Base-by-base conservation (phyloP, 2,329 filamentous ascomycete genomes). In the Ceratocystis colombiana region DNA sequence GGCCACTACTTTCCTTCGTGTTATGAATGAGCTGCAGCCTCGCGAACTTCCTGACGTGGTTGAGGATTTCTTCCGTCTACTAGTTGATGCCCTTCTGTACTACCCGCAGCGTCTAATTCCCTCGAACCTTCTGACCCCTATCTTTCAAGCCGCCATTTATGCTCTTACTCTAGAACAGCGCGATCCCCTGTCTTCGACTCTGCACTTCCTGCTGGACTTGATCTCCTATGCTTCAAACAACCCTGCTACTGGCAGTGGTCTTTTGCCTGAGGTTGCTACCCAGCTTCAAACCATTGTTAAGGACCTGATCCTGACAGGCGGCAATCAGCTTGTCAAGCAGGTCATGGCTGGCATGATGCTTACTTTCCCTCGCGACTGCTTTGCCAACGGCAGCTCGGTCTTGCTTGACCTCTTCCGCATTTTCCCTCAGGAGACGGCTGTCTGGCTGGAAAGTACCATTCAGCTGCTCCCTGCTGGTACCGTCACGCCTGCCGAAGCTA, bases 261-360 rank as follows among this genome's bases (percentile, higher is more conserved):
- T 80, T 72, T 80, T 81, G 30, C 80, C 79, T 30, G 73, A 82
- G 64, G 85, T 87, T 63, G 83, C 88, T 0, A 79, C 84, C 2
- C 86, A 92, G 70, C 82, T 96, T 28, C 87, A 85, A 70, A 79
- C 80, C 44, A 82, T 87, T 6, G 88, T 97, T 67, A 89, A 88
- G 74, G 81, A 84, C 68, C 81, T 96, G 64, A 78, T 96, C 28
- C 70, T 81, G 1, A 77, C 80, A 1, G 85, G 91, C 69, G 91
- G 94, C 46, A 87, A 90, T 72, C 78, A 85, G 66, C 80, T 99
- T 33, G 87, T 94, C 6, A 93, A 96, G 76, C 88, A 92, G 69
- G 87, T 96, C 67, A 82, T 99, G 78, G 94, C 92, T 0, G 94
- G 94, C 68, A 96, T 99, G 92, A 97, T 99, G 93, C 96, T 96